Evolutionary conservation across 2,329 filamentous ascomycete species (phyloP).

Genomic region (Alternaria triticimaculans): DNA sequence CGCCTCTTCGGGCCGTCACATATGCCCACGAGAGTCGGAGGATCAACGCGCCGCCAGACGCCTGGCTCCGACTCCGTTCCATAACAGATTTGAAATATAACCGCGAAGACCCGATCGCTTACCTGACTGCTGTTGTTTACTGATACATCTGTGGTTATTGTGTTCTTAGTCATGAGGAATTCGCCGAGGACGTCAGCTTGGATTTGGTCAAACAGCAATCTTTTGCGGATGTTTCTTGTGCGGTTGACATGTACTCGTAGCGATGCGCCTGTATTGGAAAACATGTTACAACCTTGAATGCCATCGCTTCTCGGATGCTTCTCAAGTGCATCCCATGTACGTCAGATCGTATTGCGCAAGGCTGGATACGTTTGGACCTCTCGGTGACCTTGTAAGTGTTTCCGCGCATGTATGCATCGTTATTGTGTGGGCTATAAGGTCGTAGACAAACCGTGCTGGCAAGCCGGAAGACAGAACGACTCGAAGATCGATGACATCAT

Average conservation of each 20-base stretch:
- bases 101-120: not conserved
- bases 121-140: not conserved
- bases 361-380: not conserved
- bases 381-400: not conserved
- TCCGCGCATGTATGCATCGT: not conserved
- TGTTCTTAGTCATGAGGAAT: not conserved
- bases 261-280: not conserved
- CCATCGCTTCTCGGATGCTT: not conserved
- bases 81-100: not conserved
- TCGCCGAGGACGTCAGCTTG: not conserved
- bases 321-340: not conserved
- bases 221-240: not conserved
- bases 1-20: not conserved
- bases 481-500: not conserved
- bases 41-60: not conserved
- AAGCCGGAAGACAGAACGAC: not conserved
- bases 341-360: not conserved
- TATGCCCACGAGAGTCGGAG: not conserved
- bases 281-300: not conserved
- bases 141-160: not conserved
- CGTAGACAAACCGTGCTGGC: not conserved
- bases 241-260: not conserved
- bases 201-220: not conserved
- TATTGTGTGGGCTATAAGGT: not conserved
- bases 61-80: not conserved